Conservation (phyloP, 805 yeast species). For the Torulaspora quercuum region DNA sequence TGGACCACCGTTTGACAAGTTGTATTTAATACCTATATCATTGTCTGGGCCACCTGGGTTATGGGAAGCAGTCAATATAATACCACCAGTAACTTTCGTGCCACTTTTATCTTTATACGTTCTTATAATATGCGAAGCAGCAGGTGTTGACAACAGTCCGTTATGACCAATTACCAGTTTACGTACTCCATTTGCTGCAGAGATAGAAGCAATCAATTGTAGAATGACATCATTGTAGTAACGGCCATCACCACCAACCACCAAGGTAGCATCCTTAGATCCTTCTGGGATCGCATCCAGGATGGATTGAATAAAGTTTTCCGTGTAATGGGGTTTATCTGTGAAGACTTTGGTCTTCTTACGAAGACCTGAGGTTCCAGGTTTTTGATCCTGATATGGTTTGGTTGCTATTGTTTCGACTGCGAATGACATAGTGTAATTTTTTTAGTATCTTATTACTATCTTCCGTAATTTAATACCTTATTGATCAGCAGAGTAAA, state of each 20-base stretch:
- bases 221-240: constrained; percentile 80
- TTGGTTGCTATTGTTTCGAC: constrained; percentile 52
- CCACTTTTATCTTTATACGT: constrained; percentile 39
- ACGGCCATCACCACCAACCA: constrained; percentile 97
- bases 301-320: constrained; percentile 88
- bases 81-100: constrained; percentile 79
- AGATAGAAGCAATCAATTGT: constrained; percentile 74
- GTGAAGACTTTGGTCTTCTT: constrained; percentile 86
- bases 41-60: constrained; percentile 95
- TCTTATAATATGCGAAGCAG: constrained; percentile 91
- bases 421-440: constrained; percentile 27
- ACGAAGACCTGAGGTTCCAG: constrained; percentile 96
- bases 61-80: constrained; percentile 92
- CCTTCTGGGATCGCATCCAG: constrained; percentile 91
- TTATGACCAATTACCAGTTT: constrained; percentile 82
- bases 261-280: constrained; percentile 63
- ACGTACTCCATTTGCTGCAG: constrained; percentile 87
- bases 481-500: too few species aligned
- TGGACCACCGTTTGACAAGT: constrained; percentile 93
- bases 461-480: too few species aligned
- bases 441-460: neutral
- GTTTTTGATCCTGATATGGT: constrained; percentile 87
- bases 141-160: constrained; percentile 92
- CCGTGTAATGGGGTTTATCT: constrained; percentile 70
- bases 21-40: constrained; percentile 94